Base-by-base conservation (phyloP, 352 stramenopile species). In the Globisporangium megalacanthum region DNA sequence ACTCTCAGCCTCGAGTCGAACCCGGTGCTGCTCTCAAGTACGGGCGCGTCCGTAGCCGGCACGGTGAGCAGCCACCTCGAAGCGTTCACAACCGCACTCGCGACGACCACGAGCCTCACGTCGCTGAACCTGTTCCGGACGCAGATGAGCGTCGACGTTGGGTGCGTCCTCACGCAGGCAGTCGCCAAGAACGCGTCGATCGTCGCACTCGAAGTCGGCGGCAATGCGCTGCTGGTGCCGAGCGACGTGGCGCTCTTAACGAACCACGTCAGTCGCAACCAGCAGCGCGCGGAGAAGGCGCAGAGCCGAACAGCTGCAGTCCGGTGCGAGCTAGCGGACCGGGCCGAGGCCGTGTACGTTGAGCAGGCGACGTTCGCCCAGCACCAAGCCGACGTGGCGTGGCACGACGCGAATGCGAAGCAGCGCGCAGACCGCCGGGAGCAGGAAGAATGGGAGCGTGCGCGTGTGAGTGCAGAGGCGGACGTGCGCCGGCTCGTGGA, bases 1-100 rank as follows among this genome's bases (percentile, higher is more conserved):
- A 75, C 72, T 6, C 52, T 90, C 6, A 73, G 72, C 45, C 58
- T 90, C 49, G 81, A 90, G 51, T 80, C 74, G 15, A 90, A 87
- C 15, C 67, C 70, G 14, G 65, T 86, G 5, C 65, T 81, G 56
- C 44, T 65, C 31, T 35, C 68, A 5, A 53, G 63, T 6, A 80
- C 70, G 36, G 66, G 80, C 2, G 41, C 41, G 9, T 8, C 22
- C 6, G 19, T 20, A 6, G n/a, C 19, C 49, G n/a, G 11, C 6
- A 37, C 19, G 8, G 22, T 46, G 20, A n/a, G 64, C 73, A 41
- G 47, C 52, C 19, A 46, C 66, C 60, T 86, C 15, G 63, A 78
- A 39, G 47, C 68, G 13, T 88, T 86, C 41, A 70, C 69, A 9
- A 42, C 64, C 1, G 66, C 74, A 8, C 45, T 88, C 25, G 65